Evolutionary conservation across 768 basidiomycete genomes (phyloP), one percentile per base, ranked within the genome.

Genomic region (Trametes punicea): DNA sequence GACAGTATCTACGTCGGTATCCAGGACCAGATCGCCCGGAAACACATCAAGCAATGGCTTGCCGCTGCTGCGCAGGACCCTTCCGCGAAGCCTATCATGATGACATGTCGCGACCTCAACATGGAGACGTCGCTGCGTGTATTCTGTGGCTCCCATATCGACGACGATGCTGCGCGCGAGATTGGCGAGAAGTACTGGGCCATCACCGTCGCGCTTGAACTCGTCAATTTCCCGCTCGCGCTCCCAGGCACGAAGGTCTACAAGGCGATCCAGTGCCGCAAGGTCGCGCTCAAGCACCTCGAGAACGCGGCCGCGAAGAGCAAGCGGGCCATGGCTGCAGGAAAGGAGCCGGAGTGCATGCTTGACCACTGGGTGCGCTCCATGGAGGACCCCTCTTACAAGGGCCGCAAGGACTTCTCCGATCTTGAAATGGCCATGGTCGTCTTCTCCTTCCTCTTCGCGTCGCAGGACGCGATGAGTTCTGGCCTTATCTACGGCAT

Each of bases 381-480:
- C 46, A 78, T 97, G 66, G 73, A 77, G 34, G 83, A 85, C 23
- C 86, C 81, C 15, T 67, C 69, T 71, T 68, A 76, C 67, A 95
- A 94, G 70, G 87, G 88, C 61, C 84, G 85, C 61, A 82, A 77
- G 59, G 91, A 98, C 59, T 98, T 94, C 74, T 89, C 85, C 62
- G 89, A 98, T 70, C 79, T 81, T 63, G 96, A 99, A 73, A 98
- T 98, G 84, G 93, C 91, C 26, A 90, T 97, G 87, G 95, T 97
- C 66, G 73, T 99, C 36, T 87, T 99, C 68, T 93, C 91, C 10
- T 98, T 98, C 85, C 76, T 99, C 51, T 98, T 98, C 66, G 97
- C 93, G 2, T 89, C 86, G 23, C 93, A 97, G 76, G 97, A 99
- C 69, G 97, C 97, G 45, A 98, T 99, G 97, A 92, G 91, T 69